phyloP scores from a whole-genome alignment of 2,329 filamentous ascomycete species.

The Arthrinium puccinioides region DNA sequence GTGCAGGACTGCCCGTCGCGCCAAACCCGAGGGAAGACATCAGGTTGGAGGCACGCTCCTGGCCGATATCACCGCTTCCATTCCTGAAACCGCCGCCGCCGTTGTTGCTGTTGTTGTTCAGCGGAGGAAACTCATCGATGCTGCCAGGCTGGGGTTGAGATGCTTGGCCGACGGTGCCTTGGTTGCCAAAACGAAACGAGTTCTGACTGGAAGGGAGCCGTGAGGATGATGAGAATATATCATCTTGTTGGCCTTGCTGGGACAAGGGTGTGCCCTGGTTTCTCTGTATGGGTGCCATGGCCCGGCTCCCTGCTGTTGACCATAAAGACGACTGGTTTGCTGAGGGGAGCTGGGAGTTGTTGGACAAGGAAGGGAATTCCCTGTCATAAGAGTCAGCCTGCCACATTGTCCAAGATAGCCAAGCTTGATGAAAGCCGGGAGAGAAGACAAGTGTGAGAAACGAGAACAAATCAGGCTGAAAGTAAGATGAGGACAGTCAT shows the following conservation, averaged over 20 bases:
- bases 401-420: too few species aligned
- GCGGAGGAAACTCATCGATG: constrained; percentile 55
- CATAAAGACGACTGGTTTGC: constrained; percentile 45
- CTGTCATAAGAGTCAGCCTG: too few species aligned
- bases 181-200: constrained; percentile 47
- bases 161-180: constrained; percentile 32
- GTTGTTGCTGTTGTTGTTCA: constrained; percentile 39
- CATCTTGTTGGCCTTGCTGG: constrained; percentile 43
- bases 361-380: constrained; percentile 60
- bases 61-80: constrained; percentile 49
- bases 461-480: background rate
- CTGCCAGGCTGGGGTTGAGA: constrained; percentile 38
- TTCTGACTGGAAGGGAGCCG: constrained; percentile 33
- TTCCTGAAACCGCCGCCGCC: constrained; percentile 28
- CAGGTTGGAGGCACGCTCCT: constrained; percentile 44
- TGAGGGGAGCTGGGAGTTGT: constrained; percentile 47
- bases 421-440: too few species aligned
- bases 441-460: background rate
- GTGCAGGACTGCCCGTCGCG: constrained; percentile 33
- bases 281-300: constrained; percentile 40
- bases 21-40: constrained; percentile 50
- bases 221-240: constrained; percentile 31
- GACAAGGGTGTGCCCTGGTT: constrained; percentile 44
- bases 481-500: too few species aligned
- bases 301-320: constrained; percentile 42